Conservation (phyloP, 805 yeast species). For the Schizosaccharomyces octosporus region DNA sequence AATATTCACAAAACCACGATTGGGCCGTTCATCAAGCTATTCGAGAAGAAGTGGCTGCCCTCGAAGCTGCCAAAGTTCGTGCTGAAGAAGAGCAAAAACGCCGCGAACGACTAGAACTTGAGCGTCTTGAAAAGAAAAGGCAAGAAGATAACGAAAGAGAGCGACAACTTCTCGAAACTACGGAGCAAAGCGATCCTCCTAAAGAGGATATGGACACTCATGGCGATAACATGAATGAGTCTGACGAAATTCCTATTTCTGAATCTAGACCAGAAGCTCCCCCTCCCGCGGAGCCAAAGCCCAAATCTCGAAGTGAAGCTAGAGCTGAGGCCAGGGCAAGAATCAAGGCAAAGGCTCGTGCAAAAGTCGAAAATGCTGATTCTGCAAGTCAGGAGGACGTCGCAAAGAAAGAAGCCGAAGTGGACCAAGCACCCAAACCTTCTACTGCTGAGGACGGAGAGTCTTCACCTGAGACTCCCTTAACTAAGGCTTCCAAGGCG, state of each 20-base stretch:
- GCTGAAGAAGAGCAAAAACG: neutral
- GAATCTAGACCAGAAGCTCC: too few relatives aligned
- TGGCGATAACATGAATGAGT: neutral
- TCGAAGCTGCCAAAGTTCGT: neutral
- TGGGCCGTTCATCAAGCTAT: neutral
- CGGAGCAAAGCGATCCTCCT: neutral
- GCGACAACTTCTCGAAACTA: neutral
- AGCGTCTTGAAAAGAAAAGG: neutral
- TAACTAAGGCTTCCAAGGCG: neutral
- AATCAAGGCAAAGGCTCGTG: too few relatives aligned
- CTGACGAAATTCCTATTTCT: too few relatives aligned
- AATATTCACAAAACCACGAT: neutral
- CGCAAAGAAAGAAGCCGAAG: neutral
- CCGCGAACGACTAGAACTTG: neutral
- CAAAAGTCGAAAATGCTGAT: too few relatives aligned
- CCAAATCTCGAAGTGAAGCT: too few relatives aligned
- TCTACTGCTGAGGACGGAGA: neutral
- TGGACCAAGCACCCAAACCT: neutral
- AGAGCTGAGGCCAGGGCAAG: too few relatives aligned
- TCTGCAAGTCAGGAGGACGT: neutral
- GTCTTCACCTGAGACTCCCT: neutral
- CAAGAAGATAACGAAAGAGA: neutral
- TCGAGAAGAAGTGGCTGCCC: neutral
- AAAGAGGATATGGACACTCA: neutral
- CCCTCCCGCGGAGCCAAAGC: too few relatives aligned